Base-by-base conservation (phyloP, 1,284 basidiomycete species). In the Puccinia horiana region DNA sequence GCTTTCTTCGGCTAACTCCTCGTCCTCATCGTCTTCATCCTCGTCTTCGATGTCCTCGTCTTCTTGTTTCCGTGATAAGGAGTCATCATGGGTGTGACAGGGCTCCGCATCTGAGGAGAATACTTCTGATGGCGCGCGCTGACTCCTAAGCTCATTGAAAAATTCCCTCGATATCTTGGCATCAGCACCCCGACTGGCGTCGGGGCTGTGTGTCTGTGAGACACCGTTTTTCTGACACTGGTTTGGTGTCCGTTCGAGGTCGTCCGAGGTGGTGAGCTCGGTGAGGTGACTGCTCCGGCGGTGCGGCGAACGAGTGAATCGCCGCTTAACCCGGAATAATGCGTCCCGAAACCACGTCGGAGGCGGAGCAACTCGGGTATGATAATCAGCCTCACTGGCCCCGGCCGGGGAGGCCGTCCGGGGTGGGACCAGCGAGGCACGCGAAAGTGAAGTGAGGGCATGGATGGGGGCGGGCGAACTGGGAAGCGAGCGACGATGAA, bases 401-500 rank as follows among this genome's bases (percentile, higher is more conserved):
- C 35, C 54, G 26, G 65, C 65, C 12, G 67, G 70, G 61, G 67
- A 81, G 40, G 37, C 40, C 52, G 49, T 61, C 8, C 70, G 52
- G 12, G 54, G 70, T 9, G 56, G 79, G 16, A 76, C 40, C 32
- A 76, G 20, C 0, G 75, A 76, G 26, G 40, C 58, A n/a, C 58
- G 75, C 26, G 75, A 76, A 20, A 65, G 75, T 29, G 56, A 63
- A 23, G 75, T 42, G 23, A 63, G 40, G 20, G 75, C 75, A n/a
- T 63, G 75, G 11, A 76, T 32, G n/a, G 79, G 56, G 14, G 52
- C 69, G 23, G 79, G 79, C 12, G 79, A 73, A n/a, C 40, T 81
- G 42, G 79, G 79, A 47, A 81, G 70, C 16, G 79, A 81, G 29
- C 79, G 67, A 40, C 79, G 67, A 47, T 81, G 79, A 35, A 49